Evolutionary conservation across 306 rosid genomes (phyloP).

Genomic region (Gillenia trifoliata): DNA sequence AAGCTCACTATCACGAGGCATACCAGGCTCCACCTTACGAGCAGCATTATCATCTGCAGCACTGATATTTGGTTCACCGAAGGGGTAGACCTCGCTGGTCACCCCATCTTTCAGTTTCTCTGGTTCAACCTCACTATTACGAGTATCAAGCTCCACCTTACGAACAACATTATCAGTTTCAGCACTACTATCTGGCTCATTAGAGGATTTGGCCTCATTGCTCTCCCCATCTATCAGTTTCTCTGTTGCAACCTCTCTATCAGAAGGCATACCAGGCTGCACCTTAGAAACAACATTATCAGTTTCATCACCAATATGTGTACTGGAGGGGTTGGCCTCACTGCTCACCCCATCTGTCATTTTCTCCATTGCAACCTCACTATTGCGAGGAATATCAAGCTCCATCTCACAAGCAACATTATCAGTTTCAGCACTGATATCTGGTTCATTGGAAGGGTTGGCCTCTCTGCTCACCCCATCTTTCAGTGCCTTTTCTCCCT

Average conservation of each 20-base stretch:
- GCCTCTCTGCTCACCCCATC: neutral
- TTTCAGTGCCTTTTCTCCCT: neutral
- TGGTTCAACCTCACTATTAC: neutral
- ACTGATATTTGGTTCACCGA: neutral
- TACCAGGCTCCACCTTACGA: neutral
- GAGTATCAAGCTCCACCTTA: neutral
- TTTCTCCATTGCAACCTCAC: neutral
- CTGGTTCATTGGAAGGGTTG: neutral
- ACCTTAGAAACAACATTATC: neutral
- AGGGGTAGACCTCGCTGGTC: neutral
- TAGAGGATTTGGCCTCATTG: neutral
- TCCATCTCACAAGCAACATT: neutral
- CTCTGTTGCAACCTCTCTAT: neutral
- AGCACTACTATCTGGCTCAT: neutral
- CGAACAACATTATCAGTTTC: neutral
- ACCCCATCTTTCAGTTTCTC: neutral
- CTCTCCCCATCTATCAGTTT: neutral
- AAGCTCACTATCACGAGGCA: neutral
- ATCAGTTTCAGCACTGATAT: neutral
- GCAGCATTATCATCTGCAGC: neutral
- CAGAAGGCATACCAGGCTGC: neutral
- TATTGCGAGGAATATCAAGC: neutral
- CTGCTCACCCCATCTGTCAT: neutral
- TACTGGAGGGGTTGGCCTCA: neutral
- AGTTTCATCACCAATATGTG: neutral